Base-by-base conservation (phyloP, 140 eudicot genomes). In the Stevia rebaudiana region DNA sequence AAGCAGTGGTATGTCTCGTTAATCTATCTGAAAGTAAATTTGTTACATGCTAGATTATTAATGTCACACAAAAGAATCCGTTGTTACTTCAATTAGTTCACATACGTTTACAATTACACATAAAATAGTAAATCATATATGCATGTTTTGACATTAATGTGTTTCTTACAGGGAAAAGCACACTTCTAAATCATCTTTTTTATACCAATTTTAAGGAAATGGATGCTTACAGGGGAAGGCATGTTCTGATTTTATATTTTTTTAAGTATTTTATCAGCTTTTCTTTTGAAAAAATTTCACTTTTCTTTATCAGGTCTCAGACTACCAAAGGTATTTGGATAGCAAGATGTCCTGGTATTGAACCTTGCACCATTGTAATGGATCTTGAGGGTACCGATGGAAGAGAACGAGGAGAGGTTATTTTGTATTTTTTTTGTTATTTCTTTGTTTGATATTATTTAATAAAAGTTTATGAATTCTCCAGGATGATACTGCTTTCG, bases 371-470 rank as follows among this genome's bases (percentile, higher is more conserved):
- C 22, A 76, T 94, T 66, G 97, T 94, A 11, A 94, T 94, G 99
- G 99, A 94, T 83, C 84, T 88, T 50, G 97, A 94, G 90, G 99
- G 97, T 55, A 94, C 95, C 16, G 99, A 94, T 72, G 99, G 99
- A 83, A 88, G 99, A 78, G 99, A 94, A 69, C 81, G 99, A 61
- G 99, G 99, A 81, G 97, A 94, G 97, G 99, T 94, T 48, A 63
- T 48, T 43, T 11, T 56, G 13, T 24, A 15, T 50, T 8, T 31
- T 23, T 15, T 23, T 30, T 25, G 10, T 10, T 65, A 41, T 19
- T 8, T 67, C 24, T 55, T 8, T 50, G 57, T 64, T 35, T 21
- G 52, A 37, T 57, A 18, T 50, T 44, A 19, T 15, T 76, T 36
- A 37, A 24, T 19, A 43, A 13, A 24, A 55, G 25, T 43, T 72